A percentile compares a stretch with the other conserved stretches of the same genome.
These are phyloP conservation scores for Saccharomycopsis sp. DNA, from an alignment of 805 yeast genomes.

Conservation along the genomic window DNA sequence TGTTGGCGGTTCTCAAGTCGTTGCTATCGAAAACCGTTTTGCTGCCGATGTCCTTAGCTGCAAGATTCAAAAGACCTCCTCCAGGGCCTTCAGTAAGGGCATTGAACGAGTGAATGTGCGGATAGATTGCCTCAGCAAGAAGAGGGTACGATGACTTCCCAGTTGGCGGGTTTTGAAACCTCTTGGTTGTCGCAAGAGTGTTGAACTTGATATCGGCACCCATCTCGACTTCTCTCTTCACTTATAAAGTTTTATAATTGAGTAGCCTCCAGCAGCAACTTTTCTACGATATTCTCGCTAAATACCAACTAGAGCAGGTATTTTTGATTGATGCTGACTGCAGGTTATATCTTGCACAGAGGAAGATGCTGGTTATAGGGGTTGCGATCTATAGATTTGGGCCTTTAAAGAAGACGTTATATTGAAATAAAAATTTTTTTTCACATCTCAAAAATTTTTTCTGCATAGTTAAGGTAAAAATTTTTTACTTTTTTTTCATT, in stretches of 20 bases:
- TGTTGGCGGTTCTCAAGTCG: conserved; percentile 76
- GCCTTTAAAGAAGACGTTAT: no score
- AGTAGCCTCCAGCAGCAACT: neutral
- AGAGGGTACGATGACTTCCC: conserved; percentile 79
- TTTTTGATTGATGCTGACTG: neutral
- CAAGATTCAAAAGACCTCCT: conserved; percentile 80
- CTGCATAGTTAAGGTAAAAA: no score
- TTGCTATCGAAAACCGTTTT: conserved; percentile 79
- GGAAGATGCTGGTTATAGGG: neutral
- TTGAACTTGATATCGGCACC: conserved; percentile 30
- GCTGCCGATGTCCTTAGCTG: conserved; percentile 81
- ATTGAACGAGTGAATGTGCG: conserved; percentile 94
- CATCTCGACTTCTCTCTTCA: neutral
- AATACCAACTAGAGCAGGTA: neutral
- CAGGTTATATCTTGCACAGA: no score
- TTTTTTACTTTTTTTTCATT: neutral
- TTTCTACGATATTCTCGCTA: neutral
- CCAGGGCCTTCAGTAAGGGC: conserved; percentile 85
- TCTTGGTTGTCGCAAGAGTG: conserved; percentile 81
- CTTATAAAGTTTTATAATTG: neutral
- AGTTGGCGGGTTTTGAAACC: conserved; percentile 85
- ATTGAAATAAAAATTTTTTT: neutral
- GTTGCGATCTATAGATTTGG: neutral
- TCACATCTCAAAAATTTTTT: no score
- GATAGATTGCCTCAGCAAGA: conserved; percentile 82